Percentiles rank a stretch among this genome's conserved stretches.
phyloP scores from a whole-genome alignment of 305 asterid genomes.

The Fraxinus albicans region DNA sequence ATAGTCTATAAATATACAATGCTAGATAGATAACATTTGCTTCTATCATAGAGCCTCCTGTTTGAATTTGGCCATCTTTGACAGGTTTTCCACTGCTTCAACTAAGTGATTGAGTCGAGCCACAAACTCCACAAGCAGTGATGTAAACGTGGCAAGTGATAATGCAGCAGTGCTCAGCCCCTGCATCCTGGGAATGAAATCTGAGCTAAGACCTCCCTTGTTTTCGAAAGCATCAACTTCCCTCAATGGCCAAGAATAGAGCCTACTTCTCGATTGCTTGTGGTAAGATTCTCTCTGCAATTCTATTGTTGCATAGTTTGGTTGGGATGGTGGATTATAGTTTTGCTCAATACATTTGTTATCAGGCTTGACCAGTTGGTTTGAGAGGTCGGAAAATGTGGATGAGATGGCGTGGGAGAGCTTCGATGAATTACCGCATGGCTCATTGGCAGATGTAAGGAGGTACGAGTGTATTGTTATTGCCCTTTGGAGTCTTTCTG shows the following conservation, averaged over 20 bases:
- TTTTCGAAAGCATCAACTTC: slow-evolving; percentile 53
- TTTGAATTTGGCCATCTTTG: slow-evolving; percentile 58
- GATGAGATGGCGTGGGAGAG: slow-evolving; percentile 30
- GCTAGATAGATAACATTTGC: neutral
- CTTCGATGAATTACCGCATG: slow-evolving; percentile 16
- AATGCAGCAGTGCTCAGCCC: slow-evolving; percentile 50
- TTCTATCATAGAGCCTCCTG: slow-evolving; percentile 26
- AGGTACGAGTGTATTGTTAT: slow-evolving; percentile 33
- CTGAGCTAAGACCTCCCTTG: slow-evolving; percentile 32
- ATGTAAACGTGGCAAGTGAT: slow-evolving; percentile 62
- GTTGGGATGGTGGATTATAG: slow-evolving; percentile 21
- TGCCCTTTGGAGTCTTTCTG: slow-evolving; percentile 39
- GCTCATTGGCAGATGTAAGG: slow-evolving; percentile 24
- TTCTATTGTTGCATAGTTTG: slow-evolving; percentile 4
- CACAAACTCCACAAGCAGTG: slow-evolving; percentile 59
- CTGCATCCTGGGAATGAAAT: slow-evolving; percentile 40
- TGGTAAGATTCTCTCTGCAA: slow-evolving; percentile 36
- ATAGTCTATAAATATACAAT: neutral
- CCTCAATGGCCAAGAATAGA: slow-evolving; percentile 62
- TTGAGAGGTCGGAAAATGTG: slow-evolving; percentile 30
- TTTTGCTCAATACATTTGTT: slow-evolving; percentile 12
- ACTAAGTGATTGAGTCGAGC: slow-evolving; percentile 68
- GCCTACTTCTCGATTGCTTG: slow-evolving; percentile 50
- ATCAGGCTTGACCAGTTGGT: slow-evolving; percentile 20
- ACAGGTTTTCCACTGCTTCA: slow-evolving; percentile 59